Base-by-base conservation (phyloP, 2,329 filamentous ascomycete species). In the Fusarium nodosum region DNA sequence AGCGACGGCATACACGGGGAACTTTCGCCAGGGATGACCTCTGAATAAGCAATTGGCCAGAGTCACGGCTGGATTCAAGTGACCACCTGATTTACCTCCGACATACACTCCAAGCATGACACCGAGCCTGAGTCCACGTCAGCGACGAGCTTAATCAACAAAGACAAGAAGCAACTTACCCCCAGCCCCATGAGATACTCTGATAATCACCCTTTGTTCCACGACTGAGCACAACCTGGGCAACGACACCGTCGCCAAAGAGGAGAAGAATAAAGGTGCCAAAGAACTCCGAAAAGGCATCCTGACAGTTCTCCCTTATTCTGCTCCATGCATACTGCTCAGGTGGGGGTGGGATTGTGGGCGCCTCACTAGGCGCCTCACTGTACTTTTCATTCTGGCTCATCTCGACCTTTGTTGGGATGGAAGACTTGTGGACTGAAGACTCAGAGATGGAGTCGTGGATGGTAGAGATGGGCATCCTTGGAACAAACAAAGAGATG, bases 11-110 rank as follows among this genome's bases (percentile, higher is more conserved):
- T 93, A 93, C n/a, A 90, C 78, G 2, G 90, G 90, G 66, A 92
- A 88, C 39, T 90, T 88, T 45, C 87, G 84, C 88, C 90, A 92
- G 8, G 91, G 89, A 30, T 91, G 85, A 56, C 87, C 86, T 56
- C 91, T 88, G 77, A 86, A 91, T 48, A 93, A 78, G 74, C 90
- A 92, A 78, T 89, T 91, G 63, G 86, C 84, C 30, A 93, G 83
- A 2, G 90, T 92, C 18, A 93, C 86, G n/a, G 89, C 91, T 1
- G 91, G 89, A 74, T 90, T 91, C 69, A 93, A 82, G 74, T 92
- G 90, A 2, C 86, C 89, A 10, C 90, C 90, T 5, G 86, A 89
- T 71, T 91, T 89, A 53, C 86, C 86, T 8, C 83, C 83, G n/a
- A 86, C 84, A 72, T 92, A 92, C 41, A 92, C 86, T 7, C 90